Conservation (phyloP, 139 green algal genomes). For the Coccomyxa sp. region DNA sequence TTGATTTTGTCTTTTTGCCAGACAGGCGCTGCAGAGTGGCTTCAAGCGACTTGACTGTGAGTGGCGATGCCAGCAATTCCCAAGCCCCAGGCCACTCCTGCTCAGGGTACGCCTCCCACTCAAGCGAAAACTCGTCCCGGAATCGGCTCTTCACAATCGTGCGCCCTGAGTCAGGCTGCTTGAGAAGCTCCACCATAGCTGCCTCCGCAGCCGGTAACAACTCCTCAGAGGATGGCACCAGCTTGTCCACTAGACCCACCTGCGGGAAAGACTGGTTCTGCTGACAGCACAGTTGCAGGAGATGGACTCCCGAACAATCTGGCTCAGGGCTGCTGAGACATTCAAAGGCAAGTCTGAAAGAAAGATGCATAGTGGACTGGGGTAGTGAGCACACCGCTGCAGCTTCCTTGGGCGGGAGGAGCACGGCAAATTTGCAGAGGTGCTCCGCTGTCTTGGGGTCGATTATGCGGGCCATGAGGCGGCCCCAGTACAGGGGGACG, state of each 20-base stretch:
- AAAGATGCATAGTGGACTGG: not conserved
- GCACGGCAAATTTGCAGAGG: not conserved
- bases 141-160: constrained; percentile 56
- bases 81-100: constrained; percentile 62
- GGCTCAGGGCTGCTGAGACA: not conserved
- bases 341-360: not conserved
- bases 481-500: constrained; percentile 81
- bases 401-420: not conserved
- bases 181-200: constrained; percentile 37
- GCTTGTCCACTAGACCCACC: constrained; percentile 70
- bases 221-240: constrained; percentile 43
- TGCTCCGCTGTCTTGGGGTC: constrained; percentile 1
- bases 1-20: constrained; percentile 19
- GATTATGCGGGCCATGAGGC: constrained; percentile 56
- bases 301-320: not conserved
- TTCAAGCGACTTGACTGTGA: constrained; percentile 52
- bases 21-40: constrained; percentile 57
- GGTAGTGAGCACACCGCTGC: not conserved
- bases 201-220: constrained; percentile 47
- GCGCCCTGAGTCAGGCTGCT: constrained; percentile 30
- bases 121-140: constrained; percentile 42
- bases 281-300: not conserved
- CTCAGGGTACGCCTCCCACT: constrained; percentile 55
- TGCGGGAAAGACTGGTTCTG: constrained; percentile 20
- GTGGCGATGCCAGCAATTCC: constrained; percentile 40